Evolutionary conservation across 2,329 filamentous ascomycete genomes (phyloP).

Genomic region (Hansfordia pulvinata): DNA sequence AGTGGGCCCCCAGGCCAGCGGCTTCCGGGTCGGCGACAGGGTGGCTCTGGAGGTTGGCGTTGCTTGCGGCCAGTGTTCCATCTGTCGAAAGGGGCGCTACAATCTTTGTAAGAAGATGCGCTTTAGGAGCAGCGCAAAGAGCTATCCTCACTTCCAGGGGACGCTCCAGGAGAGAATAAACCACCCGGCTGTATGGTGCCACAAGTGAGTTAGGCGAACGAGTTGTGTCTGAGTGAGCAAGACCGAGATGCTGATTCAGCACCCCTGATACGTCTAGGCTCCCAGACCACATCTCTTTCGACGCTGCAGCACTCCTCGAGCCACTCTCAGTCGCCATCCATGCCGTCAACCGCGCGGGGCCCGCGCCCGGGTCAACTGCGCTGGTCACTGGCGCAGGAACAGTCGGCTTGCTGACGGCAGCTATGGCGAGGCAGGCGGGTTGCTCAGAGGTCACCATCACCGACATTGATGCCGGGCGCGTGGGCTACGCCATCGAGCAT

Average conservation of each 20-base stretch:
- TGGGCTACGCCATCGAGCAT: conserved; percentile 42
- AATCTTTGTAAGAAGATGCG: conserved; percentile 49
- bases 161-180: conserved; percentile 50
- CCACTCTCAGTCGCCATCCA: conserved; percentile 50
- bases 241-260: conserved; percentile 15
- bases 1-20: conserved; percentile 36
- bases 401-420: conserved; percentile 47
- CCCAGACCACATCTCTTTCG: conserved; percentile 44
- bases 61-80: conserved; percentile 21
- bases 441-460: conserved; percentile 45
- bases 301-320: conserved; percentile 46
- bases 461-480: conserved; percentile 44
- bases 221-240: not conserved
- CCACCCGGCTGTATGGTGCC: conserved; percentile 47
- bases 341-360: conserved; percentile 40
- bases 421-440: conserved; percentile 46
- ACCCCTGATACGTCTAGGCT: too few relatives aligned
- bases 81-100: conserved; percentile 38
- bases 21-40: conserved; percentile 40
- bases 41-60: conserved; percentile 30
- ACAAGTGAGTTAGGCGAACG: conserved; percentile 31
- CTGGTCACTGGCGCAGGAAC: conserved; percentile 54
- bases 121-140: conserved; percentile 49
- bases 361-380: conserved; percentile 37
- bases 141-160: conserved; percentile 48